Conservation (phyloP, 371 early-diverging fungal species). For the Rhizopus microsporus region DNA sequence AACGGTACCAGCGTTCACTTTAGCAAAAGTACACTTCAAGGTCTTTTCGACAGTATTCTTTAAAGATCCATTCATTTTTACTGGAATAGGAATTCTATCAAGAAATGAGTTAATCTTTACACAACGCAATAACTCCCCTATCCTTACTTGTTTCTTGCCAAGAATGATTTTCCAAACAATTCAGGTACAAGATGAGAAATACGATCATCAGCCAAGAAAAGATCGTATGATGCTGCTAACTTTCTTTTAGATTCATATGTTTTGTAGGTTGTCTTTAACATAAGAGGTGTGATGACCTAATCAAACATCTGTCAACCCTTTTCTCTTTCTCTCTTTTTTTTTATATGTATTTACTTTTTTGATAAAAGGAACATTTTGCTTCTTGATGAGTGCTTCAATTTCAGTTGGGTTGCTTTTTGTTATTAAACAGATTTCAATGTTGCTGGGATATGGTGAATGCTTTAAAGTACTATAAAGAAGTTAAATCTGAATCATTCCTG, state of each 20-base stretch:
- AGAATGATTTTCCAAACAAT: constrained; percentile 79
- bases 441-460: constrained; percentile 10
- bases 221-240: constrained; percentile 67
- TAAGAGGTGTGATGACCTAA: not conserved
- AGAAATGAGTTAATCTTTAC: not conserved
- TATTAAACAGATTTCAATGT: constrained; percentile 20
- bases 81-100: constrained; percentile 12
- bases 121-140: not conserved
- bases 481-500: not conserved
- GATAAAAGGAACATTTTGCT: constrained; percentile 2
- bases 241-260: constrained; percentile 78
- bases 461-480: constrained; percentile 12
- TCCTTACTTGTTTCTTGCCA: constrained; percentile 73
- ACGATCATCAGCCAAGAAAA: constrained; percentile 86
- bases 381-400: constrained; percentile 14
- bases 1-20: constrained; percentile 13
- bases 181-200: constrained; percentile 73
- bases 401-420: constrained; percentile 11
- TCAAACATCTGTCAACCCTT: not conserved
- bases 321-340: not conserved
- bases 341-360: constrained; percentile 18
- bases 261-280: constrained; percentile 59
- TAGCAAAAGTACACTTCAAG: constrained; percentile 15
- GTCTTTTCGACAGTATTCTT: constrained; percentile 14
- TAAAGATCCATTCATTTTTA: constrained; percentile 11